Conservation (phyloP, 1,139 yeast genomes). For the Geotrichum candidum region DNA sequence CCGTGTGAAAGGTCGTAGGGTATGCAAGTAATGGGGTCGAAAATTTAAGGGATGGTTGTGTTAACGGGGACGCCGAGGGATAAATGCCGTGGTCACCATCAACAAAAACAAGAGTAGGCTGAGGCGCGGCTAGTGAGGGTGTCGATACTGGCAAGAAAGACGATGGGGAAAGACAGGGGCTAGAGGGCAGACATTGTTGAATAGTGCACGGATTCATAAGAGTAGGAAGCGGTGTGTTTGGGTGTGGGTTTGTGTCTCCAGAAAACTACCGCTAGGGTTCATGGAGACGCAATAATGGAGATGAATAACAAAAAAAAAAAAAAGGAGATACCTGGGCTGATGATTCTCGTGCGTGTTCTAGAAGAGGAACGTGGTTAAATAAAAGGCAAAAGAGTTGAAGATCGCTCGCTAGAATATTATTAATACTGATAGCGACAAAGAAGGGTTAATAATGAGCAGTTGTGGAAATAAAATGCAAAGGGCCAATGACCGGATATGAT, state of each 20-base stretch:
- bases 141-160: background rate
- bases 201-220: background rate
- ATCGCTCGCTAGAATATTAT: background rate
- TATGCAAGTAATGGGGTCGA: background rate
- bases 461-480: too few species aligned
- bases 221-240: background rate
- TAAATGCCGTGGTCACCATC: background rate
- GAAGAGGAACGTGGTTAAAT: background rate
- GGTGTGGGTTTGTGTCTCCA: background rate
- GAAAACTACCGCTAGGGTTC: background rate
- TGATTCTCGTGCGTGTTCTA: background rate
- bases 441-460: too few species aligned
- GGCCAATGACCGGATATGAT: too few species aligned
- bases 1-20: background rate
- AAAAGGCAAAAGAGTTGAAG: background rate
- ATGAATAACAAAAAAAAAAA: background rate
- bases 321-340: background rate
- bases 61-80: background rate
- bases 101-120: background rate
- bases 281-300: background rate
- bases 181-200: background rate
- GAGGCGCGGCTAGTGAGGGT: background rate
- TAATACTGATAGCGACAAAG: background rate
- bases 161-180: background rate
- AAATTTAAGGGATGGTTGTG: background rate